Evolutionary conservation across 257 asterid species (phyloP).

Genomic region (Cordia subcordata): DNA sequence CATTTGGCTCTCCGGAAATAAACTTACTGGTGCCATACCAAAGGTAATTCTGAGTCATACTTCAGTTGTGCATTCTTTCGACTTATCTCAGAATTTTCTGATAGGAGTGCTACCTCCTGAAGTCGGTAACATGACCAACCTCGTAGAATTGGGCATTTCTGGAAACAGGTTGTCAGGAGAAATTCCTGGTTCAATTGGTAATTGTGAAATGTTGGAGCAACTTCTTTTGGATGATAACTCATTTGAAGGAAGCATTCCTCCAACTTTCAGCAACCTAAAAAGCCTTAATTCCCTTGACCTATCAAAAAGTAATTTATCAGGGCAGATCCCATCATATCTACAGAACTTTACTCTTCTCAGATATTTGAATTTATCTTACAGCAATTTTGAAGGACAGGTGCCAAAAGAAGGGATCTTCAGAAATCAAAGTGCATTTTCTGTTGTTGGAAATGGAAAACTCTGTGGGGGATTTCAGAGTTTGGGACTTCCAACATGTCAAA

Average conservation of each 20-base stretch:
- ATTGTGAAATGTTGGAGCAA: background rate
- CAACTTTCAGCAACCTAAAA: background rate
- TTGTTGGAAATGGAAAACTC: constrained; percentile 5
- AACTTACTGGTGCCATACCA: constrained; percentile 3
- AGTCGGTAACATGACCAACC: background rate
- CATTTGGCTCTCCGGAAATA: constrained; percentile 3
- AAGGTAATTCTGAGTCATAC: background rate
- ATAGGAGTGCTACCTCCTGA: background rate
- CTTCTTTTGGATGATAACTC: background rate
- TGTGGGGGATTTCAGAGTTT: constrained; percentile 6
- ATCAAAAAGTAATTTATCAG: constrained; percentile 3
- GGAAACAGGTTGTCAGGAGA: background rate
- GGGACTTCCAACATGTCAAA: background rate
- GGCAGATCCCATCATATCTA: background rate
- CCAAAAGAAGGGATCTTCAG: constrained; percentile 3
- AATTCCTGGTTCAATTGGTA: background rate
- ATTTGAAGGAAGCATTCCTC: constrained; percentile 1
- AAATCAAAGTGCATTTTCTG: constrained; percentile 1
- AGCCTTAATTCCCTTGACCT: background rate
- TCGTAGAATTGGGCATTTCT: background rate
- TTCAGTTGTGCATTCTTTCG: background rate
- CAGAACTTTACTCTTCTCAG: background rate
- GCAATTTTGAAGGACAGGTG: constrained; percentile 7
- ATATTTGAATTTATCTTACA: constrained; percentile 8
- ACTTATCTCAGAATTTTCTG: constrained; percentile 2